Conservation (phyloP, 2,329 filamentous ascomycete genomes). For the Ophiocordyceps camponoti-leonardi region DNA sequence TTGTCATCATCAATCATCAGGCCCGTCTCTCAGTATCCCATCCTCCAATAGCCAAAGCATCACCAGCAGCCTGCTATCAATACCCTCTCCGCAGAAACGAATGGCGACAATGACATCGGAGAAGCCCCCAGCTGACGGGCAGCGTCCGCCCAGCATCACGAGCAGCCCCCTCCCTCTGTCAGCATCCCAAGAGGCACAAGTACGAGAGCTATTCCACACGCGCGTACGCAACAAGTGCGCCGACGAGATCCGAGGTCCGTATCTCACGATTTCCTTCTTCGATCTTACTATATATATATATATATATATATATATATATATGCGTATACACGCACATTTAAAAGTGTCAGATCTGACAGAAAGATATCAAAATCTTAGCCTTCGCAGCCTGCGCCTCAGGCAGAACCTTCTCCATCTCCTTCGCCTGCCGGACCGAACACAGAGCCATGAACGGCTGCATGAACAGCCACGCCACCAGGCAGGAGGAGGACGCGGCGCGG, state of each 20-base stretch:
- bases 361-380: constrained; percentile 32
- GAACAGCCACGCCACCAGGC: constrained; percentile 67
- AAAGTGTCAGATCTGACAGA: no score
- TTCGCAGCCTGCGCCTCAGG: constrained; percentile 82
- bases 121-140: constrained; percentile 3
- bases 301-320: no score
- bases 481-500: constrained; percentile 71
- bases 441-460: constrained; percentile 90
- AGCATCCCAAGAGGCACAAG: constrained; percentile 64
- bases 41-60: no score
- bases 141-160: constrained; percentile 36
- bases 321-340: no score
- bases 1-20: no score
- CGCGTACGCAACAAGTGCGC: constrained; percentile 62
- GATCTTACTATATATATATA: no score
- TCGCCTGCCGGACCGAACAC: constrained; percentile 65
- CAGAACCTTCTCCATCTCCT: constrained; percentile 75
- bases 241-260: constrained; percentile 56
- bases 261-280: no score
- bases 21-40: no score
- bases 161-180: constrained; percentile 68
- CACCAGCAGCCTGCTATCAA: no score
- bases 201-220: constrained; percentile 65
- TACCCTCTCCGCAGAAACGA: constrained; percentile 4
- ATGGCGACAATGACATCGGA: constrained; percentile 18